These are phyloP conservation scores for Orbilia oligospora DNA, from an alignment of 2,329 filamentous ascomycete genomes.

Conservation along the genomic window DNA sequence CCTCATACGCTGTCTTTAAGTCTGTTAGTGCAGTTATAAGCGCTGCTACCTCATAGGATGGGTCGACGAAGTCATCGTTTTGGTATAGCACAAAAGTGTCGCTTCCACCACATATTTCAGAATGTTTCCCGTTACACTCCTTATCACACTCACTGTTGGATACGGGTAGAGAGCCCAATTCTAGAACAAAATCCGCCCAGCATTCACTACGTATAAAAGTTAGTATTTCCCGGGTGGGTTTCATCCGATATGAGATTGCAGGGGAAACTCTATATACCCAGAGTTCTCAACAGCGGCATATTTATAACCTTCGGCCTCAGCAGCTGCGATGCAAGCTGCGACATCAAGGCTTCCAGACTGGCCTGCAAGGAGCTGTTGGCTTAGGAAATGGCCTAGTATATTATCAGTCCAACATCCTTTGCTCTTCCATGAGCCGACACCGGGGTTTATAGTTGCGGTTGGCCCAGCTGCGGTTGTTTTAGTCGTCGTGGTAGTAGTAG, in stretches of 20 bases:
- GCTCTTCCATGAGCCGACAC: conserved; percentile 22
- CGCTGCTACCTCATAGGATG: conserved; percentile 11
- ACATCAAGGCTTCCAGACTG: conserved; percentile 30
- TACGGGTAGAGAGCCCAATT: conserved; percentile 16
- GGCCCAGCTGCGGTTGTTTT: conserved; percentile 14
- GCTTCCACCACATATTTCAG: conserved; percentile 23
- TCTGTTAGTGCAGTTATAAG: conserved; percentile 10
- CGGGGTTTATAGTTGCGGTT: conserved; percentile 25
- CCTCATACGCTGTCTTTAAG: conserved; percentile 25
- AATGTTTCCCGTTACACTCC: conserved; percentile 28
- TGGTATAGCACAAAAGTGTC: conserved; percentile 22
- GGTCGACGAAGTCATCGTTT: conserved; percentile 28
- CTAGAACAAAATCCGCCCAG: conserved; percentile 35
- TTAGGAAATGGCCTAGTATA: conserved; percentile 9
- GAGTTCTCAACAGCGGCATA: conserved; percentile 40
- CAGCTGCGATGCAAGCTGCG: conserved; percentile 30
- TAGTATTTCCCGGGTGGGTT: neutral
- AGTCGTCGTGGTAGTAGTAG: conserved; percentile 18
- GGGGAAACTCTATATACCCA: conserved; percentile 7
- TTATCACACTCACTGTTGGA: conserved; percentile 10
- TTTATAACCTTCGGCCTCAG: conserved; percentile 29
- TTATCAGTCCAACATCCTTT: conserved; percentile 33
- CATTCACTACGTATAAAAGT: conserved; percentile 26
- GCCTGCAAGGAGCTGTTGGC: conserved; percentile 22
- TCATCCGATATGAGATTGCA: too few species aligned